Evolutionary conservation across 495 filamentous ascomycete species (phyloP).

Genomic region (Penicillium simplicissimum): DNA sequence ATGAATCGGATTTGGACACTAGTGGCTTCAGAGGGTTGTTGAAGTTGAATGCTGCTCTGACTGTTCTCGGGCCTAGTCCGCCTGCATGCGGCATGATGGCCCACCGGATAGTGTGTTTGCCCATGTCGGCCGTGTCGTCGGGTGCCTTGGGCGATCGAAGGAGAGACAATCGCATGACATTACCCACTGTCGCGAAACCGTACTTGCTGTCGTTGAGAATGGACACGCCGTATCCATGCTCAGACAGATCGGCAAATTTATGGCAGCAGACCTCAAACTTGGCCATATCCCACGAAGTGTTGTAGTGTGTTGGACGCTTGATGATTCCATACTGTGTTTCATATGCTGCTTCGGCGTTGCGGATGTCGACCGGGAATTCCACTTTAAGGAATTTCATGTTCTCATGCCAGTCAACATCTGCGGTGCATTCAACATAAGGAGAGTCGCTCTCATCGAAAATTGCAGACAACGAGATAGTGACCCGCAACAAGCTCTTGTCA

Average conservation of each 20-base stretch:
- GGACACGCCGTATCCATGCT: constrained; percentile 86
- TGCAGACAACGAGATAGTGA: constrained; percentile 80
- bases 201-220: constrained; percentile 97
- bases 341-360: constrained; percentile 88
- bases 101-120: constrained; percentile 82
- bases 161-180: constrained; percentile 86
- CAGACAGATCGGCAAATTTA: constrained; percentile 92
- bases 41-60: constrained; percentile 87
- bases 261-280: constrained; percentile 99
- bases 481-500: constrained; percentile 80
- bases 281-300: constrained; percentile 95
- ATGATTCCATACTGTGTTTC: constrained; percentile 92
- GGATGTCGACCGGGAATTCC: constrained; percentile 92
- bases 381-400: constrained; percentile 98
- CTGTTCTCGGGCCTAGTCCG: constrained; percentile 64
- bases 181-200: constrained; percentile 88
- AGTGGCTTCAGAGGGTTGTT: constrained; percentile 71
- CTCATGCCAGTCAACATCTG: constrained; percentile 90
- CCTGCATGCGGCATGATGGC: constrained; percentile 87
- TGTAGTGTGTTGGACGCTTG: constrained; percentile 88
- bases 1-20: constrained; percentile 15
- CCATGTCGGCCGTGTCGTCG: constrained; percentile 96
- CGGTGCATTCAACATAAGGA: constrained; percentile 73
- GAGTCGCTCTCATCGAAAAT: constrained; percentile 53
- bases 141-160: constrained; percentile 91